Percentiles rank a stretch among this genome's conserved stretches.
Evolutionary conservation across 2,329 filamentous ascomycete species (phyloP).

Genomic region (Coniella lustricola): DNA sequence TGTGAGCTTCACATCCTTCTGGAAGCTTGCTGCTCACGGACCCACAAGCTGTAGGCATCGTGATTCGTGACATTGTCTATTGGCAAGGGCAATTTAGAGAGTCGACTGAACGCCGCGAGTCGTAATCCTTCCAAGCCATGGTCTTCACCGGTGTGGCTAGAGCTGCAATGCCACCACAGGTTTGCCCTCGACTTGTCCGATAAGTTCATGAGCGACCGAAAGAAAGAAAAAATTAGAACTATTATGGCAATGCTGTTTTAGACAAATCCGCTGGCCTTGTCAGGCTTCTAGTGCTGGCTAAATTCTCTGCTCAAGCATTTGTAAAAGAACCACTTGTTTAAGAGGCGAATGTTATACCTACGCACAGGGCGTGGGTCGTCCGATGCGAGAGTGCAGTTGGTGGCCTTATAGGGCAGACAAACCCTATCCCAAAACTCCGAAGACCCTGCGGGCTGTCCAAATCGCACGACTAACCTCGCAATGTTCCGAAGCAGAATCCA

Average conservation of each 20-base stretch:
- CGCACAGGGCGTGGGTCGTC: conserved; percentile 6
- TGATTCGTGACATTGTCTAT: not conserved
- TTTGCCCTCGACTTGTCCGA: too few species aligned
- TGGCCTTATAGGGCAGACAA: not conserved
- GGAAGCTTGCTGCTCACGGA: not conserved
- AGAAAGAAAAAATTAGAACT: not conserved
- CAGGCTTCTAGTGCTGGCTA: too few species aligned
- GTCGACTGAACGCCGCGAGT: too few species aligned
- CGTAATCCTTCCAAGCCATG: not conserved
- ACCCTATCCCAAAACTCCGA: conserved; percentile 4
- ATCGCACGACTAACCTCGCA: conserved; percentile 1
- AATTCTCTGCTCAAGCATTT: not conserved
- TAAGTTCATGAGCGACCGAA: too few species aligned
- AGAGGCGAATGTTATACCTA: not conserved
- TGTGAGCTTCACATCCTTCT: conserved; percentile 5
- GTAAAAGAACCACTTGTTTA: not conserved
- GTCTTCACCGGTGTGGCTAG: not conserved
- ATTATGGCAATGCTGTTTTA: not conserved
- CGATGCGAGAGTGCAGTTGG: not conserved
- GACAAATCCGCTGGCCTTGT: not conserved
- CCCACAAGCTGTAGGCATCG: not conserved
- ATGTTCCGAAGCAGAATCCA: conserved; percentile 6
- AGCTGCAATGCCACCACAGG: too few species aligned
- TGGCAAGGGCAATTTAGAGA: not conserved
- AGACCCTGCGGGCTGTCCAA: not conserved